Evolutionary conservation across 2,329 filamentous ascomycete genomes (phyloP).

Genomic region (Penicillium sp.): DNA sequence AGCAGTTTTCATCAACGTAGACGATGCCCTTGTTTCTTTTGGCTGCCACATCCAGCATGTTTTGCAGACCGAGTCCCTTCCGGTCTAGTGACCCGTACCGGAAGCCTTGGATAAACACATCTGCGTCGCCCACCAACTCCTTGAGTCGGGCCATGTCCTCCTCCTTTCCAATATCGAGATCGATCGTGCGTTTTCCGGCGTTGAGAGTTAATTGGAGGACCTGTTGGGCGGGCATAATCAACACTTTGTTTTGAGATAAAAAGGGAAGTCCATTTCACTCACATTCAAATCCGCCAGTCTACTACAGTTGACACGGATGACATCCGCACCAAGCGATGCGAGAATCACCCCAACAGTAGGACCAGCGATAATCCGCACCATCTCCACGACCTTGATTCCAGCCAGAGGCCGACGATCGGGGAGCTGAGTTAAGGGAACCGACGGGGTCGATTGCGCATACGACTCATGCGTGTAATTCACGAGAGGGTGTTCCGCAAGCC

Average conservation of each 20-base stretch:
- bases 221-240: slow-evolving; percentile 4
- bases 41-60: slow-evolving; percentile 43
- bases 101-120: slow-evolving; percentile 58
- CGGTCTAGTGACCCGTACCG: slow-evolving; percentile 44
- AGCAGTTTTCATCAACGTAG: slow-evolving; percentile 54
- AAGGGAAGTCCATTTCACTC: not conserved
- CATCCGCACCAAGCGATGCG: slow-evolving; percentile 49
- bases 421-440: slow-evolving; percentile 26
- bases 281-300: slow-evolving; percentile 38
- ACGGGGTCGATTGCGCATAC: slow-evolving; percentile 37
- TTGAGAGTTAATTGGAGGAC: slow-evolving; percentile 26
- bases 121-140: slow-evolving; percentile 46
- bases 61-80: slow-evolving; percentile 36
- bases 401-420: slow-evolving; percentile 34
- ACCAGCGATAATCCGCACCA: slow-evolving; percentile 39
- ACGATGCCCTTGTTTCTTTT: slow-evolving; percentile 48
- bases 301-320: slow-evolving; percentile 49
- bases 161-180: slow-evolving; percentile 49
- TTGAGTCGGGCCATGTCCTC: slow-evolving; percentile 43
- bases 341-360: slow-evolving; percentile 46
- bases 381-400: slow-evolving; percentile 53
- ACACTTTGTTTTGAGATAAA: not conserved
- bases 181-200: slow-evolving; percentile 27
- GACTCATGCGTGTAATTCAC: slow-evolving; percentile 42
- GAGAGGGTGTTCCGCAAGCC: slow-evolving; percentile 44